These are phyloP conservation scores for Candida sp. DNA, from an alignment of 1,139 yeast species.

Conservation along the genomic window DNA sequence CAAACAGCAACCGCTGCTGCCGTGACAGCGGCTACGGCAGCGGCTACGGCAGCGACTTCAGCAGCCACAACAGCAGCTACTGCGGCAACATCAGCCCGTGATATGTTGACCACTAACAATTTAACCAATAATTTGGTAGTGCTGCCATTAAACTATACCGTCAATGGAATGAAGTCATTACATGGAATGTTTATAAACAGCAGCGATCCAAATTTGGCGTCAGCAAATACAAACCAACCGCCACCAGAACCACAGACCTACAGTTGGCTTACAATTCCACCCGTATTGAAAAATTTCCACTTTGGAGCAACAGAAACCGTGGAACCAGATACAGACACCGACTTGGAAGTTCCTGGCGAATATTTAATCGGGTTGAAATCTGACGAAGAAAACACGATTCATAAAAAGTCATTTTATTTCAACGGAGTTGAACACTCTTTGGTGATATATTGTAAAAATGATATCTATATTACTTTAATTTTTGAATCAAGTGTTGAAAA, in stretches of 20 bases:
- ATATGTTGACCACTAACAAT: conserved; percentile 30
- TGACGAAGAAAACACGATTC: conserved; percentile 11
- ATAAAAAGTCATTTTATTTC: conserved; percentile 26
- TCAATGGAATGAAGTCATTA: conserved; percentile 28
- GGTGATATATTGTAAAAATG: conserved; percentile 24
- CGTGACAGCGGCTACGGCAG: conserved; percentile 1
- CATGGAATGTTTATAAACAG: conserved; percentile 6
- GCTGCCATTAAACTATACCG: conserved; percentile 36
- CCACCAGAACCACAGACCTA: conserved; percentile 3
- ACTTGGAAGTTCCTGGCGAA: conserved; percentile 18
- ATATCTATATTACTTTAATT: conserved; percentile 22
- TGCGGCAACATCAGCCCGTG: too few relatives aligned
- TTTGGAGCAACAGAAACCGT: conserved; percentile 5
- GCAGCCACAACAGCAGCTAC: too few relatives aligned
- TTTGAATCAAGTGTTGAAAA: conserved; percentile 25
- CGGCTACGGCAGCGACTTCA: conserved; percentile 11
- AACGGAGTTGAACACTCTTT: conserved; percentile 28
- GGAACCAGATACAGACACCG: conserved; percentile 11
- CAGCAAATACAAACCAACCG: neutral
- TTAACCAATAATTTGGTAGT: conserved; percentile 36
- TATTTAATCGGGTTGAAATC: conserved; percentile 24
- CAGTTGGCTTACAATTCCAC: conserved; percentile 25
- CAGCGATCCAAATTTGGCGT: neutral
- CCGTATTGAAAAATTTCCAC: conserved; percentile 13
- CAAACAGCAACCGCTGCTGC: conserved; percentile 2